These are phyloP conservation scores for Kluyveromyces aestuarii DNA, from an alignment of 805 yeast genomes.

Conservation along the genomic window DNA sequence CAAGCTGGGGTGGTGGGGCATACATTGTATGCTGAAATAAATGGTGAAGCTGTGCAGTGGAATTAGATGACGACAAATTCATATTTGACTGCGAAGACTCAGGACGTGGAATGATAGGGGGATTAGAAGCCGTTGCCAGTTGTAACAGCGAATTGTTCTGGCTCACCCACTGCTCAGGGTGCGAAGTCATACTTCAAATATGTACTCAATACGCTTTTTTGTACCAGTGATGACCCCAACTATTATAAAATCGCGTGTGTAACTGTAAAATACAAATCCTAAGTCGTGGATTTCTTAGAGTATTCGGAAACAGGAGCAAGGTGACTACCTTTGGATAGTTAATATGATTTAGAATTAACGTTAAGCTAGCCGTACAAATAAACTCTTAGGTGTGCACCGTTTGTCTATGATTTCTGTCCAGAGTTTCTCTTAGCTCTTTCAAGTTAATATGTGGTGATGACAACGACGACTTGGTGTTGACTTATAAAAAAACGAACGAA, in stretches of 20 bases:
- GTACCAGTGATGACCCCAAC: background rate
- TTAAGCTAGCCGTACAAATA: background rate
- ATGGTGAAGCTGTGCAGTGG: conserved; percentile 2
- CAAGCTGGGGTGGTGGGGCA: background rate
- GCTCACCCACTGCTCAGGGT: conserved; percentile 1
- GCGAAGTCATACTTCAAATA: background rate
- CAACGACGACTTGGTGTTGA: background rate
- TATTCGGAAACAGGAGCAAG: background rate
- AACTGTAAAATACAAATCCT: background rate
- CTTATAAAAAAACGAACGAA: background rate
- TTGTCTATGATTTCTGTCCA: background rate
- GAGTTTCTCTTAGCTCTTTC: background rate
- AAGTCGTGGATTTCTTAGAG: background rate
- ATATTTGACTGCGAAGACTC: conserved; percentile 2
- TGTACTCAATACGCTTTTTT: background rate
- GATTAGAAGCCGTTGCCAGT: background rate
- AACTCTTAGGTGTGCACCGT: background rate
- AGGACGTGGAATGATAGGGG: conserved; percentile 2
- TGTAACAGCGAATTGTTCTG: conserved; percentile 2
- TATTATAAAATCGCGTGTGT: background rate
- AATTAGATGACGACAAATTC: conserved; percentile 2
- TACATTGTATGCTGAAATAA: conserved; percentile 1
- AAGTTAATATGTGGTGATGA: background rate
- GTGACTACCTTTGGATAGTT: too few relatives aligned
- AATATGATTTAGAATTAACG: background rate